These are phyloP conservation scores for Sphagnum magellanicum DNA, from an alignment of 228 moss, liverwort and hornwort species.

Conservation along the genomic window DNA sequence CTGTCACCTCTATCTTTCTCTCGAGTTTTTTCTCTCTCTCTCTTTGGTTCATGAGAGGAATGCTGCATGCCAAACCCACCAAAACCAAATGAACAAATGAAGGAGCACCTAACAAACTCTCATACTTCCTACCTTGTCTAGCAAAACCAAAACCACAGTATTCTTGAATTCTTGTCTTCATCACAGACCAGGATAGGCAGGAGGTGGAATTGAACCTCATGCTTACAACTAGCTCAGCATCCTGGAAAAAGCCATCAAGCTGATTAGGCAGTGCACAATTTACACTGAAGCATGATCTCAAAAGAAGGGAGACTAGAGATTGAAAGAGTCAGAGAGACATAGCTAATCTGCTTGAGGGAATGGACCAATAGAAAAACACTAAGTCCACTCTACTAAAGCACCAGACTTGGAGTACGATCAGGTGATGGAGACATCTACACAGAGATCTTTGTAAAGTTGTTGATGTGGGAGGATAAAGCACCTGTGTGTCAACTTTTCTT, in stretches of 20 bases:
- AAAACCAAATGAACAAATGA: neutral
- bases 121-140: neutral
- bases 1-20: conserved; percentile 78
- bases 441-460: conserved; percentile 4
- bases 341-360: conserved; percentile 23
- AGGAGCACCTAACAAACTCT: neutral
- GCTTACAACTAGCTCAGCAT: neutral
- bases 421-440: conserved; percentile 7
- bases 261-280: neutral
- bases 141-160: neutral
- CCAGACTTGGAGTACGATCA: conserved; percentile 1
- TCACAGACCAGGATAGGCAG: neutral
- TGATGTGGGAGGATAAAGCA: conserved; percentile 7
- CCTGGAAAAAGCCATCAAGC: neutral
- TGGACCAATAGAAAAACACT: conserved; percentile 20
- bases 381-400: conserved; percentile 26
- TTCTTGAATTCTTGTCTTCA: neutral
- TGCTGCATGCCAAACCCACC: conserved; percentile 36
- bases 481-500: conserved; percentile 10
- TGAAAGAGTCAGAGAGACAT: neutral
- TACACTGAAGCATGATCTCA: conserved; percentile 11
- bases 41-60: conserved; percentile 61
- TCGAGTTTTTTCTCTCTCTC: conserved; percentile 72
- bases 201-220: neutral
- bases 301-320: neutral